Evolutionary conservation across 78 protist genomes (phyloP).

Genomic region (Tieghemostelium lacteum): DNA sequence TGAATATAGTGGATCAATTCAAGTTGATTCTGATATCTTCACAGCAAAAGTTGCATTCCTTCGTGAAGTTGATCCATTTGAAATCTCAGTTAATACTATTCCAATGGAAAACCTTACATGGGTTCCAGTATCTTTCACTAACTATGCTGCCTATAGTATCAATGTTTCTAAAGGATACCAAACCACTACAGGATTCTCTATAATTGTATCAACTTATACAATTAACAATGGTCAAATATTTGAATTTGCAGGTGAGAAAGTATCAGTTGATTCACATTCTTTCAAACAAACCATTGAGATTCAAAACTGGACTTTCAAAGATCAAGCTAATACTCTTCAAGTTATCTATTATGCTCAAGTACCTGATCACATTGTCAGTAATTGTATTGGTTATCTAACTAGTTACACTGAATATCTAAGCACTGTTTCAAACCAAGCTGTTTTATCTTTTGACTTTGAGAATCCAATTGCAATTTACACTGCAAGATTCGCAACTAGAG

Average conservation of each 20-base stretch:
- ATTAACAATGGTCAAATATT: too few species aligned
- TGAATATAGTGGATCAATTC: background rate
- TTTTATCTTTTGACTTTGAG: background rate
- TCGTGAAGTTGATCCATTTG: background rate
- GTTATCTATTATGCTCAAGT: too few species aligned
- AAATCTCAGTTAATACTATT: background rate
- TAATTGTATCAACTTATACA: too few species aligned
- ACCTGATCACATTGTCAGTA: too few species aligned
- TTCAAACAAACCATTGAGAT: too few species aligned
- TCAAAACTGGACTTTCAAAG: too few species aligned
- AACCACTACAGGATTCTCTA: too few species aligned
- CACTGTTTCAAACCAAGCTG: background rate
- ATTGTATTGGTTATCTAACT: background rate
- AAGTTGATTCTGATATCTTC: background rate
- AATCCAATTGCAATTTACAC: background rate
- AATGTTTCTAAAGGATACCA: background rate
- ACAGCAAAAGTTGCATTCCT: background rate
- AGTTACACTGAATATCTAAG: background rate
- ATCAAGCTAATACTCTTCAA: too few species aligned
- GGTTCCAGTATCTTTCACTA: background rate
- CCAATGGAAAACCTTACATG: background rate
- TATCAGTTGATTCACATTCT: too few species aligned
- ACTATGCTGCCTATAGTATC: background rate
- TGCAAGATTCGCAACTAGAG: constrained; percentile 2
- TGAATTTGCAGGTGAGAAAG: too few species aligned